Conservation (phyloP, 306 rosid genomes). For the Lagenaria siceraria region DNA sequence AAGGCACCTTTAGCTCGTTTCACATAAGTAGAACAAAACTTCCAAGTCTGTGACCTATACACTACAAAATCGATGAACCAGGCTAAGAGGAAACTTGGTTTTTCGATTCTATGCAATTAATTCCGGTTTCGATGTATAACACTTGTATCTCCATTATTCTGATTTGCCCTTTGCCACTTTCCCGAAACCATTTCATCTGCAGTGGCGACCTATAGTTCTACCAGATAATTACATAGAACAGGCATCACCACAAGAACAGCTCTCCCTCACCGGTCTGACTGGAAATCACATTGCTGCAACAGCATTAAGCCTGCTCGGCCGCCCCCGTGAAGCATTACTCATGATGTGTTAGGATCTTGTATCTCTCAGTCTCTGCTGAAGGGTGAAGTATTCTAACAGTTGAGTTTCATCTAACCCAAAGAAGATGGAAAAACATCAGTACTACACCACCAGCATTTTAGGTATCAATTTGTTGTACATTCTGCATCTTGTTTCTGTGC, state of each 20-base stretch:
- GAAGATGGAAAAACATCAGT: neutral
- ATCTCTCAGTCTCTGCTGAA: neutral
- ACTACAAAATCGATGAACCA: neutral
- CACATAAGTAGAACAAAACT: neutral
- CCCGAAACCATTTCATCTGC: neutral
- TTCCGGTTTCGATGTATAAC: neutral
- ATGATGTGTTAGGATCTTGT: conserved; percentile 29
- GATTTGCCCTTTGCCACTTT: neutral
- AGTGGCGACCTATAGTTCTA: conserved; percentile 90
- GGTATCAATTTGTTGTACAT: neutral
- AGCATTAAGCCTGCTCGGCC: conserved; percentile 71
- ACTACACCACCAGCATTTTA: neutral
- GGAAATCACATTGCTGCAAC: conserved; percentile 92
- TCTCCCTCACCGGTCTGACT: conserved; percentile 61
- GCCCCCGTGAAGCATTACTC: conserved; percentile 75
- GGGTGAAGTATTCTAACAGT: neutral
- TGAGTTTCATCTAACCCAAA: neutral
- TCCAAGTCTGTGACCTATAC: neutral
- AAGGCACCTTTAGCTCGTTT: neutral
- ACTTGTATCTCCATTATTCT: neutral
- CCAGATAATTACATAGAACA: conserved; percentile 83
- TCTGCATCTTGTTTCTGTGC: neutral
- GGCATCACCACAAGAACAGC: conserved; percentile 71
- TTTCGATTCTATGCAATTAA: neutral
- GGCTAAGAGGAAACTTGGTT: neutral